Evolutionary conservation across 1,284 basidiomycete species (phyloP), one percentile per base, ranked within the genome.

Genomic region (Cerrena zonata): DNA sequence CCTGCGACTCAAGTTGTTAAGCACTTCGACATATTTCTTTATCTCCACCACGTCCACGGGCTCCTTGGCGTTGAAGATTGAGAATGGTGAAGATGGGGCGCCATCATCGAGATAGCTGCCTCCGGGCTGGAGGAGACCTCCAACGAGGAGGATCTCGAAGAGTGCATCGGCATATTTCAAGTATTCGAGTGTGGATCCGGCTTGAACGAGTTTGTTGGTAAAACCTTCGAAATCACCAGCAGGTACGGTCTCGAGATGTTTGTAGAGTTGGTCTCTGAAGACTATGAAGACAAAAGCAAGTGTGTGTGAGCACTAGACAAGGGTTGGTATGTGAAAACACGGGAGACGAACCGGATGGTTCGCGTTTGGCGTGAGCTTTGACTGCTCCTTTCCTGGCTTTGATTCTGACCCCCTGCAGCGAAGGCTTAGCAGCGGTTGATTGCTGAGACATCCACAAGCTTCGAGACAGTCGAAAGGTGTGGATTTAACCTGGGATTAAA

Each of bases 1-100:
- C 90, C 94, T 86, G 71, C 94, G 82, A 74, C 94, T 92, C 55
- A 98, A 86, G 72, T 94, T 94, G 70, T 94, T 93, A 61, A 97
- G 77, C 30, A 94, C 92, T 56, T 94, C 92, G 51, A 95, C 78
- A 61, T 95, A 92, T 64, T 88, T 89, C 79, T 89, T 94, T 69
- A 97, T 76, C 72, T 92, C 89, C 47, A 86, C 86, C 64, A 86
- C 73, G 66, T 88, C 78, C 62, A 78, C 79, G 56, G 89, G 85
- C 62, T 86, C 81, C 63, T 84, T 84, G 56, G 87, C 86, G 58
- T 86, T 86, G 72, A 91, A 80, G 65, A 94, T 77, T 52, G 89
- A 86, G 74, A 94, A 93, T 40, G 90, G 86, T 43, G 84, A 89
- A 24, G 78, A 72, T 25, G 88, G 84, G 21, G 87, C 86, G 48